These are phyloP conservation scores for Venturia asperata DNA, from an alignment of 2,329 filamentous ascomycete species.

Conservation along the genomic window DNA sequence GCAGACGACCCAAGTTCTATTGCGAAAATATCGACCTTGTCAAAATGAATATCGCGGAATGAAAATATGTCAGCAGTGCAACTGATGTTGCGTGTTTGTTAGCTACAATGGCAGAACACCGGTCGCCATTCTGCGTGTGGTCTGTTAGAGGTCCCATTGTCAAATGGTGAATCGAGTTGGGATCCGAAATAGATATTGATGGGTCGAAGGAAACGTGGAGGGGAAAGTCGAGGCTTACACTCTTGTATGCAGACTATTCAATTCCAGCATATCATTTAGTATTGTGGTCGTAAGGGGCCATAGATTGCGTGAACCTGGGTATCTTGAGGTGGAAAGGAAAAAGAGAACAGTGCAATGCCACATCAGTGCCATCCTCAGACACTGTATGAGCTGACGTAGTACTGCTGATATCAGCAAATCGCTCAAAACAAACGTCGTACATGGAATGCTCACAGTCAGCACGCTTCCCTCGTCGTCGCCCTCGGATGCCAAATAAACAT, in stretches of 20 bases:
- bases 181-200: background rate
- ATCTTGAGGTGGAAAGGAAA: background rate
- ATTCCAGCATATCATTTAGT: no score
- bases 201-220: background rate
- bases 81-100: no score
- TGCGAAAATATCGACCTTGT: no score
- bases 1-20: no score
- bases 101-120: background rate
- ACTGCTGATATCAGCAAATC: conserved; percentile 32
- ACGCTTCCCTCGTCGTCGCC: conserved; percentile 65
- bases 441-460: conserved; percentile 52
- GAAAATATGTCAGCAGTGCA: no score
- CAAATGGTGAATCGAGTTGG: background rate
- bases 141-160: background rate
- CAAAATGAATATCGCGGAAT: no score
- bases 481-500: conserved; percentile 69
- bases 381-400: conserved; percentile 54
- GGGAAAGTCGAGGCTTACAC: background rate
- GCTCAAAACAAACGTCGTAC: background rate
- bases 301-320: background rate
- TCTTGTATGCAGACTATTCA: no score
- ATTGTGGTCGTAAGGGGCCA: background rate
- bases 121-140: background rate
- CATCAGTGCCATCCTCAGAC: conserved; percentile 23
- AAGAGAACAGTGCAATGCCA: background rate